Conservation (phyloP, 768 basidiomycete genomes). For the Tulasnella sp. region DNA sequence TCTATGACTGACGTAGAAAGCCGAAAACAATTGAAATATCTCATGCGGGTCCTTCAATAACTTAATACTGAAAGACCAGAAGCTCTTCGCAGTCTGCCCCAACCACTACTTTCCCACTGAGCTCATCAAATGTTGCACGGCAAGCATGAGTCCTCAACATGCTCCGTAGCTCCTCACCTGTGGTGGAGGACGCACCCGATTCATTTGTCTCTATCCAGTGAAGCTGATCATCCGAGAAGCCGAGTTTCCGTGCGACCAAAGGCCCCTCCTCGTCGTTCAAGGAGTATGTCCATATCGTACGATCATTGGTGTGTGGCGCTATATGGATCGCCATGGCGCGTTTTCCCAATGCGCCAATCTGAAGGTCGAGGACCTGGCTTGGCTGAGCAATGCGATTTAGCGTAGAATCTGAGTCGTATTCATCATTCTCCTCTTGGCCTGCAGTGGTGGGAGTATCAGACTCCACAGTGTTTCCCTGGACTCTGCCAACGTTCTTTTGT, state of each 20-base stretch:
- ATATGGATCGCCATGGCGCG: slow-evolving; percentile 10
- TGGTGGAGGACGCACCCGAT: background rate
- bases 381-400: slow-evolving; percentile 11
- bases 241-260: background rate
- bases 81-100: slow-evolving; percentile 5
- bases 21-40: background rate
- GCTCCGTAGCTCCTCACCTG: background rate
- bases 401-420: slow-evolving; percentile 13
- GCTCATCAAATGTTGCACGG: slow-evolving; percentile 4
- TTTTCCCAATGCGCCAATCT: background rate
- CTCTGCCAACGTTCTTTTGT: background rate
- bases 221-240: background rate
- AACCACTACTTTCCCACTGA: slow-evolving; percentile 1
- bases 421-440: background rate
- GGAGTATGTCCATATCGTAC: slow-evolving; percentile 5
- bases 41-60: background rate
- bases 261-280: background rate
- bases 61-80: slow-evolving; percentile 4
- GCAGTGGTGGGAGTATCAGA: background rate
- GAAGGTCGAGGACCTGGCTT: slow-evolving; percentile 7
- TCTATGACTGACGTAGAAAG: too few relatives aligned
- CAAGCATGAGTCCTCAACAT: slow-evolving; percentile 5
- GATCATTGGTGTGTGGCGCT: slow-evolving; percentile 10
- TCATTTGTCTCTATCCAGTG: background rate
- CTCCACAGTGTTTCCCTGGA: background rate